phyloP scores from a whole-genome alignment of 352 stramenopile genomes.

The Elongisporangium anandrum region DNA sequence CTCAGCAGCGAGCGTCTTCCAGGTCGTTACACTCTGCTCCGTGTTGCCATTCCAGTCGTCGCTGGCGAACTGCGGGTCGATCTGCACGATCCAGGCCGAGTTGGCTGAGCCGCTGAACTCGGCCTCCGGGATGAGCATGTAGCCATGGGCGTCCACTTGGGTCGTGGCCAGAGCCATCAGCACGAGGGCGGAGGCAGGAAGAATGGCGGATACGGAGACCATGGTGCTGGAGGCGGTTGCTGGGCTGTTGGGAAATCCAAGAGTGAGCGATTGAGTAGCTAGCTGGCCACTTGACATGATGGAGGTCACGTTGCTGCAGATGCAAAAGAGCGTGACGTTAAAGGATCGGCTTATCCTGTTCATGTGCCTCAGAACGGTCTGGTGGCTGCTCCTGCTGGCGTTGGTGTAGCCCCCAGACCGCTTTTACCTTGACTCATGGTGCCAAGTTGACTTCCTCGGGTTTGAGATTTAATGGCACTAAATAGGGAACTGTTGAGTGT shows the following conservation, averaged over 20 bases:
- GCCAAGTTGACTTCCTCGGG: too few relatives aligned
- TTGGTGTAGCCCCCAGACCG: neutral
- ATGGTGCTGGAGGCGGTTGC: neutral
- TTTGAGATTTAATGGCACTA: neutral
- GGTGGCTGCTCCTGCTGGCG: neutral
- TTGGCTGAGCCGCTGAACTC: constrained; percentile 24
- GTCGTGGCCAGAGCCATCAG: constrained; percentile 14
- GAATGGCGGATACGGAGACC: neutral
- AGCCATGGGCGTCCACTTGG: constrained; percentile 19
- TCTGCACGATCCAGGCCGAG: constrained; percentile 29
- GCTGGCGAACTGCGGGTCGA: constrained; percentile 20
- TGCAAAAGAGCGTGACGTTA: neutral
- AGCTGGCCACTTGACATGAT: neutral
- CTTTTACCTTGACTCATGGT: neutral
- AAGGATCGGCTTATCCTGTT: neutral
- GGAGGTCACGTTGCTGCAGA: neutral
- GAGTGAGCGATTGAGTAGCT: neutral
- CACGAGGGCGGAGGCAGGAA: constrained; percentile 8
- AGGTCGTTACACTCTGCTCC: constrained; percentile 16
- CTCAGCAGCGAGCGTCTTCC: constrained; percentile 7
- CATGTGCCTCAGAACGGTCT: neutral
- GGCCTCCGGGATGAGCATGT: constrained; percentile 26
- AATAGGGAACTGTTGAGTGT: too few relatives aligned
- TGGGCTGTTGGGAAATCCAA: neutral
- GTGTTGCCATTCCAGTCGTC: constrained; percentile 32